Evolutionary conservation across 805 yeast genomes (phyloP), one percentile per base, ranked within the genome.

Genomic region (Wickerhamiella lipophila): DNA sequence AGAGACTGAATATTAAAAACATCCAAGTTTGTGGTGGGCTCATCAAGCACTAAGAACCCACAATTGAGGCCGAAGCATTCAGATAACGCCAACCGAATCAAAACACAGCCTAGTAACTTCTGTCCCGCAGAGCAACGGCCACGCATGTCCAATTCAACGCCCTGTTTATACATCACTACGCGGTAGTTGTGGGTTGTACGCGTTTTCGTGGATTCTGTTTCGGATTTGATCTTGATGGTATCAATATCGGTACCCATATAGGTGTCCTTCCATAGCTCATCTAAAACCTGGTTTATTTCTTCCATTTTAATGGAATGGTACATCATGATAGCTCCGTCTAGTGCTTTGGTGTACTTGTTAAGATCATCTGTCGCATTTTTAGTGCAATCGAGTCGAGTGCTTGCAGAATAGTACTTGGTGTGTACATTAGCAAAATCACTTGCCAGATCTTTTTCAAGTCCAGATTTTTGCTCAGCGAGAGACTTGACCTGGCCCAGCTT

Each of bases 111-210:
- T 42, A 92, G 66, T 3, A 92, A 96, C 59, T 87, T 85, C 64
- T 92, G 99, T 0, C 99, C 99, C 0, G 98, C 97, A 1, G 96
- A 85, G 63, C 99, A 92, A 50, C 98, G 69, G 0, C 98, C 99
- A 53, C 99, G 75, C 99, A 92, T 92, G 61, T 92, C 99, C 43
- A 92, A 68, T 63, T 92, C 97, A 1, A 80, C 83, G 51, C 83
- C 89, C 58, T 83, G 85, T 62, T 92, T 92, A 51, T 79, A 79
- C 98, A 92, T 92, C 19, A 88, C 95, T 16, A 92, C 96, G 34
- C 96, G 71, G 60, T 89, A 89, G 61, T 89, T 88, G 63, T 88
- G 89, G 1, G 92, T 76, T 4, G 55, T 52, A 50, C 94, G 68
- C 38, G 76, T 75, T 21, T 73, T 63, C 41, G 60, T 62, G 9